Conservation (phyloP, 768 basidiomycete species). For the Rhizopogon vulgaris region DNA sequence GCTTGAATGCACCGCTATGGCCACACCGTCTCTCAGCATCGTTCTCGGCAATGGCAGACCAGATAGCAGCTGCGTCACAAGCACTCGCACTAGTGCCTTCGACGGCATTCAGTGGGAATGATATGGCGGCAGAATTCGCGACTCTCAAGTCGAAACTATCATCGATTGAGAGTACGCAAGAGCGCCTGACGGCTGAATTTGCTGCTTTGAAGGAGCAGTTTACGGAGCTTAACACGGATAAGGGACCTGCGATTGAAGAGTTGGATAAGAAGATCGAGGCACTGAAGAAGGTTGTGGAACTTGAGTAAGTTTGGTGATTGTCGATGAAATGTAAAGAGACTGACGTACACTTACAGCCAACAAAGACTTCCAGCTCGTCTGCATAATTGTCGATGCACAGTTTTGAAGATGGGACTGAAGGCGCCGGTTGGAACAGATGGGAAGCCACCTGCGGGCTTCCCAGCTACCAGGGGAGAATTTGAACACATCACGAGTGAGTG, state of each 20-base stretch:
- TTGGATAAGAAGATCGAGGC: conserved; percentile 32
- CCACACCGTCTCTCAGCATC: conserved; percentile 30
- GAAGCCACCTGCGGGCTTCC: conserved; percentile 31
- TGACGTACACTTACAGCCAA: conserved; percentile 21
- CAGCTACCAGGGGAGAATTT: conserved; percentile 34
- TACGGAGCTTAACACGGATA: conserved; percentile 7
- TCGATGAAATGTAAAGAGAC: neutral
- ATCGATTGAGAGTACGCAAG: conserved; percentile 28
- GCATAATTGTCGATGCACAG: conserved; percentile 28
- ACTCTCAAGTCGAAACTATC: conserved; percentile 22
- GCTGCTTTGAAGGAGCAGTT: conserved; percentile 22
- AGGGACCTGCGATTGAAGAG: conserved; percentile 21
- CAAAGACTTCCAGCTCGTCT: conserved; percentile 30
- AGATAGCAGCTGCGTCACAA: conserved; percentile 35
- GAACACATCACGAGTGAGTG: conserved; percentile 38
- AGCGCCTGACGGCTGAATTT: conserved; percentile 25
- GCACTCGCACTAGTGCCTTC: conserved; percentile 27
- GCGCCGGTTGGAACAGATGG: conserved; percentile 26
- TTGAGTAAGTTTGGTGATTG: conserved; percentile 25
- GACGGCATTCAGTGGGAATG: conserved; percentile 14
- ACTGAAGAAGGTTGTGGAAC: conserved; percentile 21
- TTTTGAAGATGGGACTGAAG: conserved; percentile 27
- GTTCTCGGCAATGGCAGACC: conserved; percentile 33
- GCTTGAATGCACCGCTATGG: conserved; percentile 18
- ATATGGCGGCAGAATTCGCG: conserved; percentile 8